Evolutionary conservation across 2,329 filamentous ascomycete species (phyloP), one percentile per base, ranked within the genome.

Genomic region (Ceratocystis cacaofunesta): DNA sequence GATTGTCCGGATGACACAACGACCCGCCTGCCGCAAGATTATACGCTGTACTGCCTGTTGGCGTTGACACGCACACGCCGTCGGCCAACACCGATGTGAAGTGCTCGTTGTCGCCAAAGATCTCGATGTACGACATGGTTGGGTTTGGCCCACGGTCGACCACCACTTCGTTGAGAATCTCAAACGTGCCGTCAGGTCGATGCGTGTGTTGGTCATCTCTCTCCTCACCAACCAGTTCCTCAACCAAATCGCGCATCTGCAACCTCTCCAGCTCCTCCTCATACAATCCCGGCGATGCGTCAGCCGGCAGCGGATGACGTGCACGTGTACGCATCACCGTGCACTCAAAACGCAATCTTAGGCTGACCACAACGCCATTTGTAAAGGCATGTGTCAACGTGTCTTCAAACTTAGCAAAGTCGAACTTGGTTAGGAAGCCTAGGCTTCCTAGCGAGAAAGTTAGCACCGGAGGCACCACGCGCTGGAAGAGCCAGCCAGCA

Each of bases 161-260:
- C 7, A 99, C 92, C n/a, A 97, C 85, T 73, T 99, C 94, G 71
- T 99, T 99, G 68, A 99, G 77, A 66, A 97, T 95, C 74, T 96
- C 90, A 73, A 86, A 90, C 1, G 89, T 92, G 48, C 85, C 85
- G 70, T 94, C 90, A 0, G 92, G 92, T 52, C 79, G 82, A 76
- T 97, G 94, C 0, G 92, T 97, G 70, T 87, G 84, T 70, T 88
- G 85, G 70, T 95, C 88, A 58, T 92, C 90, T 61, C 84, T 84
- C 76, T 92, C 90, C 72, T 92, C 89, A 4, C 90, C 92, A 62
- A 96, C 87, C 61, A 97, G 76, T 73, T 97, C 92, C 72, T 96
- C 92, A 0, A 96, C 87, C 6, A 97, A 76, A 74, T 95, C 89
- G 68, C 86, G 78, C 43, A 70, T 75, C 55, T 68, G 76, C 41